Conservation (phyloP, 2,329 filamentous ascomycete species). For the Waltergamsia citrina region DNA sequence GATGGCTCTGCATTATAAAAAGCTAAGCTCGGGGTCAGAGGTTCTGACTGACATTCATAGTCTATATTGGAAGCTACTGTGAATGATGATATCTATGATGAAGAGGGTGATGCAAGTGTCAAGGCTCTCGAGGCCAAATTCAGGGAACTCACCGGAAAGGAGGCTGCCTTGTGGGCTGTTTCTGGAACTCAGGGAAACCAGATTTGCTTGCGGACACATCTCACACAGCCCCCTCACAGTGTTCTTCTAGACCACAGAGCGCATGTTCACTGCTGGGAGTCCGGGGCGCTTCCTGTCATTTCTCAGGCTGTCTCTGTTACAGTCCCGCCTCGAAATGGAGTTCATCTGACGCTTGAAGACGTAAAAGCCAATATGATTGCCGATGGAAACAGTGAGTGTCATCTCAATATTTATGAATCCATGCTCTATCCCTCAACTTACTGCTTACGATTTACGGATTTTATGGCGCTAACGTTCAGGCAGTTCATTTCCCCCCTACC, state of each 20-base stretch:
- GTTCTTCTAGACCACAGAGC: conserved; percentile 71
- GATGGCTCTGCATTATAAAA: too few relatives aligned
- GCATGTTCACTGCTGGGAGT: conserved; percentile 65
- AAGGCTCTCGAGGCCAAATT: conserved; percentile 65
- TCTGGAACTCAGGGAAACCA: conserved; percentile 96
- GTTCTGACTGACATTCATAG: too few relatives aligned
- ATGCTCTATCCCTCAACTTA: too few relatives aligned
- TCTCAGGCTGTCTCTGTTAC: too few relatives aligned
- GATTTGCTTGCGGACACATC: conserved; percentile 66
- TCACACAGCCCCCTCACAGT: conserved; percentile 70
- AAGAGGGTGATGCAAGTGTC: conserved; percentile 71
- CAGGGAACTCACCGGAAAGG: conserved; percentile 64
- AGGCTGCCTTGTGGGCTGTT: conserved; percentile 70
- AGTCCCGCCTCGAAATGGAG: too few relatives aligned
- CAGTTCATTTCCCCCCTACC: conserved; percentile 74
- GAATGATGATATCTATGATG: conserved; percentile 73
- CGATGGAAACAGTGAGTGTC: conserved; percentile 63
- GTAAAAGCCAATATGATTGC: conserved; percentile 59
- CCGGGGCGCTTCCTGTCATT: conserved; percentile 22
- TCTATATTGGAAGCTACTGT: conserved; percentile 76
- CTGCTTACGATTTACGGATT: too few relatives aligned
- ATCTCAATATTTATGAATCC: conserved; percentile 67
- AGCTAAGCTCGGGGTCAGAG: too few relatives aligned
- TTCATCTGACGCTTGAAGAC: conserved; percentile 50
- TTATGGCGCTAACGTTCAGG: conserved; percentile 59